Evolutionary conservation across 129 eudicot species (phyloP).

Genomic region (Centrapalus pauciflorus): DNA sequence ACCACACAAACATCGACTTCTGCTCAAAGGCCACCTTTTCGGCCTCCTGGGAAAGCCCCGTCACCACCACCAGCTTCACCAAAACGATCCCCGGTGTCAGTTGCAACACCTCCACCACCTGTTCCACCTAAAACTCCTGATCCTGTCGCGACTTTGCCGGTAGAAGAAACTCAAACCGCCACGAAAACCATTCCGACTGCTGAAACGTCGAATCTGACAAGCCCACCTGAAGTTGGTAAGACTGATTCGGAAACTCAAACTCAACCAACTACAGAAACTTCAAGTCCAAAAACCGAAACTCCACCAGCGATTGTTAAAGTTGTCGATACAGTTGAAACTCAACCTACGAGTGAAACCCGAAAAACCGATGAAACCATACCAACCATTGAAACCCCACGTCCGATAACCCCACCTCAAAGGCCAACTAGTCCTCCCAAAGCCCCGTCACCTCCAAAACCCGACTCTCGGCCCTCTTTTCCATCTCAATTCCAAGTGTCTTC

Average conservation of each 20-base stretch:
- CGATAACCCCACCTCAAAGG: constrained; percentile 12
- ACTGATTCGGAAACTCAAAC: too few species aligned
- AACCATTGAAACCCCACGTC: constrained; percentile 9
- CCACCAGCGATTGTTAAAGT: not conserved
- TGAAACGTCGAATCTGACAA: not conserved
- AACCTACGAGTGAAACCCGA: constrained; percentile 10
- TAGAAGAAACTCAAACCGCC: not conserved
- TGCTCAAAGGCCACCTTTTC: constrained; percentile 33
- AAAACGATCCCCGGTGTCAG: constrained; percentile 12
- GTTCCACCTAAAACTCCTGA: constrained; percentile 13
- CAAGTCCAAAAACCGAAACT: not conserved
- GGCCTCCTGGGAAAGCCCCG: constrained; percentile 40
- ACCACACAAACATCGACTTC: constrained; percentile 29
- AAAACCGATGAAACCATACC: constrained; percentile 8
- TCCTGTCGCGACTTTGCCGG: not conserved
- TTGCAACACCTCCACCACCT: not conserved
- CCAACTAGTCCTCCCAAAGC: constrained; percentile 32
- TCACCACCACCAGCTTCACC: constrained; percentile 21
- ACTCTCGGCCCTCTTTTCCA: constrained; percentile 30
- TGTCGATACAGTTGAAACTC: not conserved
- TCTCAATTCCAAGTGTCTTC: constrained; percentile 15
- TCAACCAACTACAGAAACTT: not conserved
- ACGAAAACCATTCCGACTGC: not conserved
- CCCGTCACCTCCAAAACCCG: constrained; percentile 31
- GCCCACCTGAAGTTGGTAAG: not conserved